Evolutionary conservation across 164 flowering plant species (phyloP).

Genomic region (Magnolia sinica): DNA sequence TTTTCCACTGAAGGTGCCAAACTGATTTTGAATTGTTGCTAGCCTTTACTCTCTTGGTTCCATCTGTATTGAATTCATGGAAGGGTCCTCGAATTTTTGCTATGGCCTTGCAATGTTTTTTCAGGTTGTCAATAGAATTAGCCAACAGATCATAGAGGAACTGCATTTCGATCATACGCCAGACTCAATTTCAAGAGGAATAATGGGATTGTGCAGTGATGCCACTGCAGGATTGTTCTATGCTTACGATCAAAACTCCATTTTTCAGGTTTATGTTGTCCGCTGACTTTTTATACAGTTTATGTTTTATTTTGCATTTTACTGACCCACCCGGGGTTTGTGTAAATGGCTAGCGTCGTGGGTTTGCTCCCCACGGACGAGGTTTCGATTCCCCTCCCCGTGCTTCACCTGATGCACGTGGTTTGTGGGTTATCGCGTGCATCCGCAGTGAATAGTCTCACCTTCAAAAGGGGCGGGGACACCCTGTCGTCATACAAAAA

Average conservation of each 20-base stretch:
- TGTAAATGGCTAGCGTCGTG: no score
- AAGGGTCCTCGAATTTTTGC: constrained; percentile 1
- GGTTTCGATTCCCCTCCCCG: no score
- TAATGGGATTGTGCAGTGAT: constrained; percentile 95
- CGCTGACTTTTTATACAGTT: neutral
- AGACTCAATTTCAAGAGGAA: constrained; percentile 75
- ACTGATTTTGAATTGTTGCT: neutral
- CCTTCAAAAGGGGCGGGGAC: no score
- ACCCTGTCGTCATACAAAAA: no score
- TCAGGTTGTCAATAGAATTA: constrained; percentile 91
- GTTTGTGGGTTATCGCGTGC: no score
- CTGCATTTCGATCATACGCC: constrained; percentile 81
- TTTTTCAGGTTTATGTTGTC: constrained; percentile 72
- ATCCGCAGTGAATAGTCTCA: no score
- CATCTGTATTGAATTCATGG: neutral
- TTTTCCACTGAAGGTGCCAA: neutral
- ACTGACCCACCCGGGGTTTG: no score
- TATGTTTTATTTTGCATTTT: neutral
- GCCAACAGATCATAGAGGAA: constrained; percentile 89
- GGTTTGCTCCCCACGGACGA: no score
- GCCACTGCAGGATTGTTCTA: constrained; percentile 97
- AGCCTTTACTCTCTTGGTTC: neutral
- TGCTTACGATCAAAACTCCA: constrained; percentile 92
- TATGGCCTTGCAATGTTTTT: constrained; percentile 7
- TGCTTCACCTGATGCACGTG: no score